A percentile compares a stretch with the other conserved stretches of the same genome.
Evolutionary conservation across 1,139 yeast species (phyloP).

Genomic region (Kazachstania sp.): DNA sequence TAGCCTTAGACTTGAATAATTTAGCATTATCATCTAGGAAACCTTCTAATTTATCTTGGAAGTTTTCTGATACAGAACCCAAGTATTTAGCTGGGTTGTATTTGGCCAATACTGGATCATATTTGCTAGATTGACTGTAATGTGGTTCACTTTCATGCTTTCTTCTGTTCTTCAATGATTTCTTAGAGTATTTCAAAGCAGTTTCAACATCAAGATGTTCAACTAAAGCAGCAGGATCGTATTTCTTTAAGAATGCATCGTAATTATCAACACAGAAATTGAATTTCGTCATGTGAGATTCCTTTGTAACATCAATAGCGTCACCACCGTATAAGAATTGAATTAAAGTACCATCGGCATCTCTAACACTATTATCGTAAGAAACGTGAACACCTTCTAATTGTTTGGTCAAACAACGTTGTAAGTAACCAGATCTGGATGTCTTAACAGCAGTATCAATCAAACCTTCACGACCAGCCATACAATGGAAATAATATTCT

Average conservation of each 20-base stretch:
- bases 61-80: conserved; percentile 89
- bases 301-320: conserved; percentile 87
- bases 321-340: conserved; percentile 99
- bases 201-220: conserved; percentile 73
- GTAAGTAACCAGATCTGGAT: conserved; percentile 96
- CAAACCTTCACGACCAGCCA: conserved; percentile 99
- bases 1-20: conserved; percentile 40
- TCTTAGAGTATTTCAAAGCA: conserved; percentile 74
- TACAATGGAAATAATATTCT: conserved; percentile 98
- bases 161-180: conserved; percentile 64
- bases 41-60: conserved; percentile 69
- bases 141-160: conserved; percentile 59
- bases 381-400: conserved; percentile 93
- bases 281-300: conserved; percentile 89
- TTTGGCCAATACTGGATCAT: conserved; percentile 82
- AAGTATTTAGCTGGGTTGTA: conserved; percentile 82
- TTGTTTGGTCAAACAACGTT: conserved; percentile 96
- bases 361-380: conserved; percentile 93
- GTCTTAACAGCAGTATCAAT: conserved; percentile 99
- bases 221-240: conserved; percentile 71
- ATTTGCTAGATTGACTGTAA: conserved; percentile 53
- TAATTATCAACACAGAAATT: conserved; percentile 88
- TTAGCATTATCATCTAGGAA: conserved; percentile 50
- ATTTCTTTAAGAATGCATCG: conserved; percentile 75
- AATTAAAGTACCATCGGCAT: conserved; percentile 86